Evolutionary conservation across 139 green algal species (phyloP).

Genomic region (Coelastrella sp.): DNA sequence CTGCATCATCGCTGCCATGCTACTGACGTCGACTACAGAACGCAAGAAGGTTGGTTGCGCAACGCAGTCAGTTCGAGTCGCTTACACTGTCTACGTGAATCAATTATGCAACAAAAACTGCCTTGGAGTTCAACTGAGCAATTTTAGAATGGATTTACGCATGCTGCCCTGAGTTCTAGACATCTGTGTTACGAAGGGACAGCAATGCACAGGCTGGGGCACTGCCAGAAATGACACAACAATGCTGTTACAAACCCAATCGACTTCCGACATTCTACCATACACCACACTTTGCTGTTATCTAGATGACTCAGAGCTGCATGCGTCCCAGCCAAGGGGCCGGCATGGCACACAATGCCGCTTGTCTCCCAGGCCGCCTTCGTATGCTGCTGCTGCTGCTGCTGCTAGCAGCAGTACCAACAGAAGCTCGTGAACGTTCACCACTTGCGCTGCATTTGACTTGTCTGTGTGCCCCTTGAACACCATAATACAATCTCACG

Average conservation of each 20-base stretch:
- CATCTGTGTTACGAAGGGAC: not conserved
- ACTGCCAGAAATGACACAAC: too few relatives aligned
- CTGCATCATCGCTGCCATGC: constrained; percentile 13
- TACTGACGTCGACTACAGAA: too few relatives aligned
- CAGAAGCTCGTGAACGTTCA: not conserved
- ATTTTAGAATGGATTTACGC: not conserved
- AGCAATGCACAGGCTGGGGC: too few relatives aligned
- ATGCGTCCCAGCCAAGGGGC: constrained; percentile 13
- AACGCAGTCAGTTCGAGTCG: too few relatives aligned
- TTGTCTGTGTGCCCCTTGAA: constrained; percentile 7
- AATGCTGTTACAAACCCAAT: too few relatives aligned
- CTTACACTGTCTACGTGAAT: too few relatives aligned
- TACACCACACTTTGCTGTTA: too few relatives aligned
- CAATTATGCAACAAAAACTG: not conserved
- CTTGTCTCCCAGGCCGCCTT: too few relatives aligned
- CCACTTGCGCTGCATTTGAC: not conserved
- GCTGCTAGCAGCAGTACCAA: not conserved
- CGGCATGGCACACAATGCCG: constrained; percentile 35
- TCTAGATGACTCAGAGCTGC: too few relatives aligned
- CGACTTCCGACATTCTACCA: too few relatives aligned
- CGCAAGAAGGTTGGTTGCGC: too few relatives aligned
- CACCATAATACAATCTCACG: not conserved
- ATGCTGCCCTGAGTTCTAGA: not conserved
- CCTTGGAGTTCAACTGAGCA: not conserved
- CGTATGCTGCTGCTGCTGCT: too few relatives aligned